These are phyloP conservation scores for Acanthochlamys bracteata DNA, from an alignment of 106 monocot genomes.

Conservation along the genomic window DNA sequence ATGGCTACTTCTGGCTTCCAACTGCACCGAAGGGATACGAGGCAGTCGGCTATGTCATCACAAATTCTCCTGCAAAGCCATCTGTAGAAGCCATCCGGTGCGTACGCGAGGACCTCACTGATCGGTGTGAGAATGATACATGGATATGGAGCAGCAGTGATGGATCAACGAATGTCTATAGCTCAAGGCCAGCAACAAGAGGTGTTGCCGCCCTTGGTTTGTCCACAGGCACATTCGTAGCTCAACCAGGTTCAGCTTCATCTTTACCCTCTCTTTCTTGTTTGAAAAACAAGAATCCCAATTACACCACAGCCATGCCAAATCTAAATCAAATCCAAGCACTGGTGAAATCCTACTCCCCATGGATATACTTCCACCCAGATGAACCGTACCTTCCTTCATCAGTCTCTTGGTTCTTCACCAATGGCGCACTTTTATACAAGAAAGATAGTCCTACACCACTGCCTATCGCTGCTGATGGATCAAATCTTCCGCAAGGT, in stretches of 20 bases:
- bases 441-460: conserved; percentile 24
- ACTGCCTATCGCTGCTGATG: conserved; percentile 19
- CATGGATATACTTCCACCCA: conserved; percentile 53
- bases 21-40: conserved; percentile 55
- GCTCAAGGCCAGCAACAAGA: conserved; percentile 19
- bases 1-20: conserved; percentile 74
- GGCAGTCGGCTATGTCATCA: conserved; percentile 52
- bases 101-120: conserved; percentile 47
- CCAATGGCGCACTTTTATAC: conserved; percentile 59
- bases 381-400: conserved; percentile 63
- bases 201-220: conserved; percentile 32
- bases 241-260: conserved; percentile 6
- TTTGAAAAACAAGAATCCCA: conserved; percentile 35
- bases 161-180: conserved; percentile 23
- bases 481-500: conserved; percentile 68
- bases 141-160: conserved; percentile 23
- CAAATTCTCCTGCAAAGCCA: conserved; percentile 51
- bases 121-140: conserved; percentile 29
- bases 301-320: conserved; percentile 43
- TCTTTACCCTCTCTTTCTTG: conserved; percentile 20
- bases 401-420: conserved; percentile 74
- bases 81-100: conserved; percentile 37
- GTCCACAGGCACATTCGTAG: conserved; percentile 41
- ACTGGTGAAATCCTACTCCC: conserved; percentile 39
- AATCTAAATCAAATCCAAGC: conserved; percentile 36